Evolutionary conservation across 306 rosid species (phyloP).

Genomic region (Cicer pinnatifidum): DNA sequence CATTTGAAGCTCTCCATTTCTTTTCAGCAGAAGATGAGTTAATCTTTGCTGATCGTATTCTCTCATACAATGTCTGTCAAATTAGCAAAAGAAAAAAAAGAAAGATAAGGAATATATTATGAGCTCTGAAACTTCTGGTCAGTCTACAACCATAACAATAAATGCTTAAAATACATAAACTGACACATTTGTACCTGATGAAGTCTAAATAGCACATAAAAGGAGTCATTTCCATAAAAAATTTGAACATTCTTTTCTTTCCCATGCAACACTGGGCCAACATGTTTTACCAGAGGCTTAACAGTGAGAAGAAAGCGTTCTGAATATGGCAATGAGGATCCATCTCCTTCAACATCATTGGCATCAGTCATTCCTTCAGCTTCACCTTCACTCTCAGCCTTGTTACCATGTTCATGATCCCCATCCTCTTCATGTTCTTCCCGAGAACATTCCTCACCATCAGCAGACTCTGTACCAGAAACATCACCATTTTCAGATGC

Average conservation of each 20-base stretch:
- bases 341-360: slow-evolving; percentile 91
- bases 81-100: slow-evolving; percentile 33
- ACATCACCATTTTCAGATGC: slow-evolving; percentile 86
- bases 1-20: slow-evolving; percentile 86
- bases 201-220: slow-evolving; percentile 91
- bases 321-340: slow-evolving; percentile 67
- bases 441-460: slow-evolving; percentile 92
- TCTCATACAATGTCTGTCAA: slow-evolving; percentile 85
- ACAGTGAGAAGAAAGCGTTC: slow-evolving; percentile 80
- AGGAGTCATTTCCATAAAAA: slow-evolving; percentile 94
- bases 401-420: slow-evolving; percentile 70
- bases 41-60: slow-evolving; percentile 85
- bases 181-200: slow-evolving; percentile 73
- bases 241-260: slow-evolving; percentile 64
- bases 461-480: slow-evolving; percentile 91
- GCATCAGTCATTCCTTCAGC: slow-evolving; percentile 98
- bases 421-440: slow-evolving; percentile 85
- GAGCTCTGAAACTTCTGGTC: slow-evolving; percentile 25
- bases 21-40: slow-evolving; percentile 92
- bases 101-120: slow-evolving; percentile 19
- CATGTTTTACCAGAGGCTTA: slow-evolving; percentile 92
- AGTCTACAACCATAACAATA: slow-evolving; percentile 17
- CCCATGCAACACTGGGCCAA: slow-evolving; percentile 59
- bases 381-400: slow-evolving; percentile 99
- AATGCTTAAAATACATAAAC: slow-evolving; percentile 11